Conservation (phyloP, 2,329 filamentous ascomycete genomes). For the Hortaea werneckii region DNA sequence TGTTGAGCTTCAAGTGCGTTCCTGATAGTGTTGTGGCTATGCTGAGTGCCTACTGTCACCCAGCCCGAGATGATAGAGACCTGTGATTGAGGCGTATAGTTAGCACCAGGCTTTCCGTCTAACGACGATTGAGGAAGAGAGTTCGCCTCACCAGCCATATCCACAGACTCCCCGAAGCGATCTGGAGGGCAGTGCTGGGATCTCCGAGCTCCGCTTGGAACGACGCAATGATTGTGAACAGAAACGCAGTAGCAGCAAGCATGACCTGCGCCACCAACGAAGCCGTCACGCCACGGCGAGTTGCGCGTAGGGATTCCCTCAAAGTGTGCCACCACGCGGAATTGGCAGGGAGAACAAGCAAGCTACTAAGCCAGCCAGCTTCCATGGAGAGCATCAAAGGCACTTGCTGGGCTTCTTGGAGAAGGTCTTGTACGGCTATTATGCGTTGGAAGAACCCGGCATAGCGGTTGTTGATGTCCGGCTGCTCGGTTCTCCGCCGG, state of each 20-base stretch:
- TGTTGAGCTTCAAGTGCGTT: constrained; percentile 7
- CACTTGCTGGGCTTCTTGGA: constrained; percentile 17
- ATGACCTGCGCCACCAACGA: constrained; percentile 16
- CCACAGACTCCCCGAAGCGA: constrained; percentile 15
- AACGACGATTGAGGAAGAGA: too few species aligned
- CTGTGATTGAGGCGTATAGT: background rate
- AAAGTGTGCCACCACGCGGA: constrained; percentile 13
- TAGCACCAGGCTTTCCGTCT: too few species aligned
- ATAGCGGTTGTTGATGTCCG: constrained; percentile 3
- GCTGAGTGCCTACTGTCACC: constrained; percentile 15
- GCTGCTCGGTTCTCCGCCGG: constrained; percentile 6
- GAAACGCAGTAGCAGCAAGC: constrained; percentile 11
- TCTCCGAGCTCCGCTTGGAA: constrained; percentile 11
- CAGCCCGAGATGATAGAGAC: constrained; percentile 15
- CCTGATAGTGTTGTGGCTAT: constrained; percentile 10
- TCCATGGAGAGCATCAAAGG: constrained; percentile 11
- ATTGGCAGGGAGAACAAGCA: constrained; percentile 14
- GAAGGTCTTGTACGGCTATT: constrained; percentile 9
- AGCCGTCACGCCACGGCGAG: constrained; percentile 12
- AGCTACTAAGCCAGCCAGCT: constrained; percentile 12
- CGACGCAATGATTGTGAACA: constrained; percentile 11
- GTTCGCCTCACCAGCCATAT: constrained; percentile 14
- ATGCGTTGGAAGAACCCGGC: constrained; percentile 7
- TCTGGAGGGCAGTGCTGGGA: constrained; percentile 9
- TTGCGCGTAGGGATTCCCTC: constrained; percentile 7